Percentiles rank a stretch among this genome's conserved stretches.
Evolutionary conservation across 169 alveolate species (phyloP).

Genomic region (Miamiensis avidus): DNA sequence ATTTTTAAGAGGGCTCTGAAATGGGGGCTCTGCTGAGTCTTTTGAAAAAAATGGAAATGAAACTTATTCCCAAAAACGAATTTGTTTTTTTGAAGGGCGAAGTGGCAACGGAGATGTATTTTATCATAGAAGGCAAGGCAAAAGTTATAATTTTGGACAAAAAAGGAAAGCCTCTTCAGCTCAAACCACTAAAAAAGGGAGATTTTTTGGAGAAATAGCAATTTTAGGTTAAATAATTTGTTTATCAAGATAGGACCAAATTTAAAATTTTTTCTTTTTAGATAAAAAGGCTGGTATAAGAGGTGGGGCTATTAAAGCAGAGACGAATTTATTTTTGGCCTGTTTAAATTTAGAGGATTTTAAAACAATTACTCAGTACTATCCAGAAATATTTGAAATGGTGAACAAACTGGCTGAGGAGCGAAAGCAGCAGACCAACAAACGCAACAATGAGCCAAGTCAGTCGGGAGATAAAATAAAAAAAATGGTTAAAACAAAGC

Average conservation of each 20-base stretch:
- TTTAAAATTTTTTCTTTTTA: no score
- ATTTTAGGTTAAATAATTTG: no score
- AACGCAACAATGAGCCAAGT: no score
- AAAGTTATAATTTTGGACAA: not conserved
- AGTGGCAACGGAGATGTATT: constrained; percentile 53
- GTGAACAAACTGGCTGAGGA: constrained; percentile 20
- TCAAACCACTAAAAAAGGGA: not conserved
- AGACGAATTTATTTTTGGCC: constrained; percentile 35
- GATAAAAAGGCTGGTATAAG: constrained; percentile 24
- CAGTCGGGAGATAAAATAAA: no score
- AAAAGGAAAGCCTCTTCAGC: not conserved
- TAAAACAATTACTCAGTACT: constrained; percentile 28
- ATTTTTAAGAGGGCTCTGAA: not conserved
- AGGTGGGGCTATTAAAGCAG: constrained; percentile 38
- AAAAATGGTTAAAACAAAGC: no score
- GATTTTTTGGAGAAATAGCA: constrained; percentile 62
- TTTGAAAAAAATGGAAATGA: constrained; percentile 12
- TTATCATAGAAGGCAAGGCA: constrained; percentile 49
- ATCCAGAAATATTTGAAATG: constrained; percentile 36
- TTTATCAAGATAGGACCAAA: no score
- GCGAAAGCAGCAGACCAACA: not conserved
- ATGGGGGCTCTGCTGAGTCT: constrained; percentile 35
- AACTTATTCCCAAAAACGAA: constrained; percentile 44
- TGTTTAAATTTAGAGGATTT: constrained; percentile 39
- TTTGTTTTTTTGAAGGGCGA: constrained; percentile 41